Percentiles rank a stretch among this genome's conserved stretches.
Evolutionary conservation across 1,284 basidiomycete genomes (phyloP).

Genomic region (Boletus holoroseus): DNA sequence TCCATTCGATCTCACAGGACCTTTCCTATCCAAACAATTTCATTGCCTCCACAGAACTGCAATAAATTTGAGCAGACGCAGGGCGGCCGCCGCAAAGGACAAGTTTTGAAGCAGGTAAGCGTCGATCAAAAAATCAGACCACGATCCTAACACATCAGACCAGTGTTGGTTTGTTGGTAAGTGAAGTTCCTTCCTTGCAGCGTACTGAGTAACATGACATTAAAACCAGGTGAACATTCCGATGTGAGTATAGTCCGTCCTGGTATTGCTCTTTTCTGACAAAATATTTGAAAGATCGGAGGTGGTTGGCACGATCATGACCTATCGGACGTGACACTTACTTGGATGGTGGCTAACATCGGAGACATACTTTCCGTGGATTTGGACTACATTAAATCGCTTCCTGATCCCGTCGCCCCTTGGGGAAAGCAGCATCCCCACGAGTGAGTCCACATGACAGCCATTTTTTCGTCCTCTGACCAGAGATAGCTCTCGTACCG

Average conservation of each 20-base stretch:
- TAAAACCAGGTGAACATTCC: constrained; percentile 48
- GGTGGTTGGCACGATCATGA: constrained; percentile 65
- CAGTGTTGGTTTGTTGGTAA: constrained; percentile 67
- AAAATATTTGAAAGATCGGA: constrained; percentile 46
- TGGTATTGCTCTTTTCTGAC: constrained; percentile 2
- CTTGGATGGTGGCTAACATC: constrained; percentile 64
- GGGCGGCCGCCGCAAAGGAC: constrained; percentile 48
- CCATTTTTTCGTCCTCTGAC: constrained; percentile 1
- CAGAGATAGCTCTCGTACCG: constrained; percentile 43
- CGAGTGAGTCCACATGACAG: constrained; percentile 40
- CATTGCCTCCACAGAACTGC: constrained; percentile 41
- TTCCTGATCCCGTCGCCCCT: constrained; percentile 47
- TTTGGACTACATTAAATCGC: constrained; percentile 44
- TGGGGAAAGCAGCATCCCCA: constrained; percentile 62
- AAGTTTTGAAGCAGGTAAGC: constrained; percentile 57
- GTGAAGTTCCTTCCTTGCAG: constrained; percentile 11
- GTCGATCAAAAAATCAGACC: neutral
- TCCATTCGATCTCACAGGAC: neutral
- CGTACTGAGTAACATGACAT: neutral
- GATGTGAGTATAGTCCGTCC: constrained; percentile 41
- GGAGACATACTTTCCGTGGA: constrained; percentile 53
- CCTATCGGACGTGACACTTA: constrained; percentile 57
- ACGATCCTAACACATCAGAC: constrained; percentile 5
- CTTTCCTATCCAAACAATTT: neutral
- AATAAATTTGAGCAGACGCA: constrained; percentile 57